Evolutionary conservation across 2,329 filamentous ascomycete species (phyloP), one percentile per base, ranked within the genome.

Genomic region (Chaetomium sp.): DNA sequence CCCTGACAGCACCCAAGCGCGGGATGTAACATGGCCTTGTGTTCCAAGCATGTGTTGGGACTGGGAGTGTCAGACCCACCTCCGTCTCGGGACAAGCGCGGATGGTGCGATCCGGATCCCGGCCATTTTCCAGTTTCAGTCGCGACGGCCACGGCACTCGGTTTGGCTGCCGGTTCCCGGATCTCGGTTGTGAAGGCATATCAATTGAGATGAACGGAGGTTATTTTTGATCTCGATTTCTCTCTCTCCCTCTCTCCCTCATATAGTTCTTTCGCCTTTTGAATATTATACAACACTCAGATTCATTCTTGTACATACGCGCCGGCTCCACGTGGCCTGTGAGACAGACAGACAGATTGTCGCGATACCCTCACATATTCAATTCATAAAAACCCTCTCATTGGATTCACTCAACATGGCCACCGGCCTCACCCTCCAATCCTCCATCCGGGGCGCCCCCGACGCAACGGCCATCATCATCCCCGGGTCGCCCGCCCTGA

Each of bases 391-490:
- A 27, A 27, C 19, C 19, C 40, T 36, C 3, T 53, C 35, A 40
- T 53, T 46, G 35, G 44, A 49, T 27, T 42, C 5, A 35, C 6
- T 12, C 40, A 42, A 42, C 57, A 74, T 74, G 71, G 61, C 71
- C 38, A 49, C 58, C 42, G 51, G 35, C 27, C 62, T 70, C 54
- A 80, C 78, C n/a, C 74, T 80, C 53, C 74, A 79, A 60, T 74
- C 72, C 59, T 75, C 77, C 66, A 75, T 80, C 65, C 70, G 74
- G 51, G 77, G 78, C 68, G 68, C 67, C 42, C 67, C 69, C 60
- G 68, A 70, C 57, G 70, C 76, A 27, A 71, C 73, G 55, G 89
- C 89, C 58, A 76, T 94, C 70, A 88, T 94, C 68, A 77, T 94
- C 49, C 89, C 89, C 35, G 81, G 80, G 56, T 82, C 81, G 61